Conservation (phyloP, 108 stramenopile genomes). For the Fragilaria crotonensis region DNA sequence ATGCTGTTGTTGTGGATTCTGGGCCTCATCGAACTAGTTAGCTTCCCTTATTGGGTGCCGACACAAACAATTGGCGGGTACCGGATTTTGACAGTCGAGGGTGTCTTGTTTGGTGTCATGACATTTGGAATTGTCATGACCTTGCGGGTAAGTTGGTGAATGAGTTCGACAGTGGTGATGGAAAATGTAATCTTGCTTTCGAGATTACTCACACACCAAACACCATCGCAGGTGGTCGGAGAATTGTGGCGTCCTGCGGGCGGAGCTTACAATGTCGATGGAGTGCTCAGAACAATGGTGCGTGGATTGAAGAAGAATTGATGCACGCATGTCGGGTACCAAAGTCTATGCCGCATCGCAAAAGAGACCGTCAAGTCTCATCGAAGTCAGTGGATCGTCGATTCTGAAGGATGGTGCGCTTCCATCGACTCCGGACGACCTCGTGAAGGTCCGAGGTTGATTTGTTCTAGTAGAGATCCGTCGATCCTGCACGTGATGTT, state of each 20-base stretch:
- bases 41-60: slow-evolving; percentile 78
- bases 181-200: no score
- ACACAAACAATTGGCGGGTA: slow-evolving; percentile 78
- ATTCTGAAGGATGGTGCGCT: no score
- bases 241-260: slow-evolving; percentile 73
- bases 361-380: neutral
- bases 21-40: slow-evolving; percentile 54
- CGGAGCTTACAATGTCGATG: slow-evolving; percentile 85
- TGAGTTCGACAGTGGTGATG: no score
- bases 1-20: slow-evolving; percentile 72
- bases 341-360: slow-evolving; percentile 2
- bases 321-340: slow-evolving; percentile 49
- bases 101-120: slow-evolving; percentile 73
- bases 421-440: no score
- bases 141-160: slow-evolving; percentile 40
- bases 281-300: slow-evolving; percentile 73
- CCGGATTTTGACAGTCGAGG: slow-evolving; percentile 75
- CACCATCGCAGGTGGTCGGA: slow-evolving; percentile 47
- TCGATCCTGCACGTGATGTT: no score
- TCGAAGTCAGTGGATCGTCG: no score
- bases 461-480: no score
- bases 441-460: no score
- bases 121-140: slow-evolving; percentile 76
- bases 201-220: no score
- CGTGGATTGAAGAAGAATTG: slow-evolving; percentile 74